Percentiles rank a stretch among this genome's conserved stretches.
Evolutionary conservation across 805 yeast genomes (phyloP).

Genomic region (Starmerella bombicola): DNA sequence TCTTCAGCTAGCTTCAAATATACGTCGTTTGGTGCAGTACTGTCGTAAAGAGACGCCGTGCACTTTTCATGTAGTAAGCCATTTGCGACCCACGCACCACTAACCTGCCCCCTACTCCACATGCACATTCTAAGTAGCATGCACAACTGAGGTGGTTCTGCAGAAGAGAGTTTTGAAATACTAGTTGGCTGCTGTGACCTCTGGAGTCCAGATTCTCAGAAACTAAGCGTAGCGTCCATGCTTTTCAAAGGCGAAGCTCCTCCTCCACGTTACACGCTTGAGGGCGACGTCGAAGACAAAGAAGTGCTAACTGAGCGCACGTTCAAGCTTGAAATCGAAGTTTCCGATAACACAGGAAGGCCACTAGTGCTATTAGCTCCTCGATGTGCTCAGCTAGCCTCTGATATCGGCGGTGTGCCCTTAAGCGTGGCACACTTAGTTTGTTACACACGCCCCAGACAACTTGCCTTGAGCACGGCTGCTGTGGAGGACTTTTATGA

Average conservation of each 20-base stretch:
- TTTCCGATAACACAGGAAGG: not conserved
- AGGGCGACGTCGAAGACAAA: slow-evolving; percentile 32
- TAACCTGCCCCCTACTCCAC: too few relatives aligned
- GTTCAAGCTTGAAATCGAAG: slow-evolving; percentile 1
- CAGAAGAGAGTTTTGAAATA: too few relatives aligned
- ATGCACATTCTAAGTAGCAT: not conserved
- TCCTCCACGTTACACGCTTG: slow-evolving; percentile 41
- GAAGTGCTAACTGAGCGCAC: slow-evolving; percentile 3
- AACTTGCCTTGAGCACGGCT: not conserved
- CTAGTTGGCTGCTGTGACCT: too few relatives aligned
- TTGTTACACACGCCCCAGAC: not conserved
- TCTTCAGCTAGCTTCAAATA: too few relatives aligned
- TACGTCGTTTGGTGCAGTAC: too few relatives aligned
- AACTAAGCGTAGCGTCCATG: too few relatives aligned
- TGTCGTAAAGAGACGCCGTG: too few relatives aligned
- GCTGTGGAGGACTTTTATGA: slow-evolving; percentile 9
- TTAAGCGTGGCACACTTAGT: not conserved
- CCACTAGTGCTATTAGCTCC: slow-evolving; percentile 14
- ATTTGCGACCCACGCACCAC: too few relatives aligned
- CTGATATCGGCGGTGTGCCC: slow-evolving; percentile 1
- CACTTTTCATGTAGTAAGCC: too few relatives aligned
- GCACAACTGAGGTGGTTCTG: too few relatives aligned
- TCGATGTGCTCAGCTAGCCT: slow-evolving; percentile 5
- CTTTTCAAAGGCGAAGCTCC: slow-evolving; percentile 32
- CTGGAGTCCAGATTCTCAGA: too few relatives aligned